A percentile compares a stretch with the other conserved stretches of the same genome.
Evolutionary conservation across 768 basidiomycete genomes (phyloP).

Genomic region (Hygrocybe coccinea): DNA sequence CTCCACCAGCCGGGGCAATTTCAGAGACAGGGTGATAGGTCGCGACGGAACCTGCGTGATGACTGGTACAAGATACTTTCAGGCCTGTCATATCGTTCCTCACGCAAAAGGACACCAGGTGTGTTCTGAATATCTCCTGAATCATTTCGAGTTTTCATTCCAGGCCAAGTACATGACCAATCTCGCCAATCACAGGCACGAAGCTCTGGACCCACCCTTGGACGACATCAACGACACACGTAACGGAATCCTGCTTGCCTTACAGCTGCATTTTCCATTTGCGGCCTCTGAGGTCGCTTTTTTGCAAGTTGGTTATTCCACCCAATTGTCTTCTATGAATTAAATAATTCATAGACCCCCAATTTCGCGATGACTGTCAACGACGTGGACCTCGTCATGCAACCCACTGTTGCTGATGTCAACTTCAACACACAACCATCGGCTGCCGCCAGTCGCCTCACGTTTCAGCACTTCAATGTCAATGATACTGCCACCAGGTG

Average conservation of each 20-base stretch:
- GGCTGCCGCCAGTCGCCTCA: conserved; percentile 4
- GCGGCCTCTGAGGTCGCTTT: conserved; percentile 17
- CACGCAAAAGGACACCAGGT: conserved; percentile 19
- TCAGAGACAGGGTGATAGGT: conserved; percentile 12
- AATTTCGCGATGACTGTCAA: conserved; percentile 17
- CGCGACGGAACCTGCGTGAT: conserved; percentile 15
- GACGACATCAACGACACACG: conserved; percentile 17
- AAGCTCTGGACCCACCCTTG: conserved; percentile 18
- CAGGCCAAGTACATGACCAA: conserved; percentile 14
- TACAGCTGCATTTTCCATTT: conserved; percentile 13
- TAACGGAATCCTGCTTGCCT: conserved; percentile 16
- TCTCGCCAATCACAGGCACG: conserved; percentile 15
- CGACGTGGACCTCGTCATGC: conserved; percentile 16
- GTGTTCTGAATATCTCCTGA: conserved; percentile 12
- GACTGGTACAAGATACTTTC: conserved; percentile 13
- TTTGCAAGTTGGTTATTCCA: conserved; percentile 20
- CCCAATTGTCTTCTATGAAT: conserved; percentile 6
- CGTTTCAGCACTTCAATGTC: conserved; percentile 11
- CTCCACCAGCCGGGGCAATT: conserved; percentile 6
- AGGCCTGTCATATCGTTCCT: conserved; percentile 17
- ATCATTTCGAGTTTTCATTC: conserved; percentile 9
- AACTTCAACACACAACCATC: conserved; percentile 8
- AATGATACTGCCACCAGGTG: background rate
- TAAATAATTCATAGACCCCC: conserved; percentile 15
- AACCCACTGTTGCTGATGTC: conserved; percentile 6